Conservation (phyloP, 306 rosid species). For the Lathyrus sativus region DNA sequence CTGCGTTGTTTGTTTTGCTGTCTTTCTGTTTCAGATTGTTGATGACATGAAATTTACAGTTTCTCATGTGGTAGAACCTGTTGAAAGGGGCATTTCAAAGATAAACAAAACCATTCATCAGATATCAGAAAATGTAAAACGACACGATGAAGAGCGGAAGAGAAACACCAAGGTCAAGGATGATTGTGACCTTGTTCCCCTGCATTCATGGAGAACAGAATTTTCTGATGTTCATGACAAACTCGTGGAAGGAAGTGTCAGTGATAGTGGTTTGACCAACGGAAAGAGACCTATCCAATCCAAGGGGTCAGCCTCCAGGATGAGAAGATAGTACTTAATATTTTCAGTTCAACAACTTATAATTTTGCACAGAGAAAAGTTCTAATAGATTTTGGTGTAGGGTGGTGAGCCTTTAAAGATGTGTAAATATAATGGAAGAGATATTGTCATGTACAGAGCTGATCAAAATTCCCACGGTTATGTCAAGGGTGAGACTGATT, state of each 20-base stretch:
- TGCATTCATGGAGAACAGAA: constrained; percentile 70
- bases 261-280: constrained; percentile 74
- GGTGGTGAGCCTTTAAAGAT: constrained; percentile 14
- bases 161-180: constrained; percentile 76
- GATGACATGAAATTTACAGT: constrained; percentile 98
- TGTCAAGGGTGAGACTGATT: constrained; percentile 9
- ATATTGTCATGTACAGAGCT: constrained; percentile 2
- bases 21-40: constrained; percentile 64
- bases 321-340: constrained; percentile 47
- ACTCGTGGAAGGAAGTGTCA: constrained; percentile 75
- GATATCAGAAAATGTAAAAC: constrained; percentile 94
- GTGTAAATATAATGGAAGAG: constrained; percentile 20
- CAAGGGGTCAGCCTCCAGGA: constrained; percentile 52
- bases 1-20: constrained; percentile 33
- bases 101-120: constrained; percentile 77
- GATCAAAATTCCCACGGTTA: constrained; percentile 16
- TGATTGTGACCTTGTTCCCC: constrained; percentile 69
- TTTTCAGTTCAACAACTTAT: constrained; percentile 23
- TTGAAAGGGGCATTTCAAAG: constrained; percentile 88
- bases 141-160: constrained; percentile 74
- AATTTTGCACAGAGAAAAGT: constrained; percentile 32
- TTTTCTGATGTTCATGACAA: constrained; percentile 65
- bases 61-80: constrained; percentile 92
- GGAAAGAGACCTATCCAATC: constrained; percentile 60
- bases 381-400: constrained; percentile 22